Evolutionary conservation across 2,329 filamentous ascomycete genomes (phyloP), one percentile per base, ranked within the genome.

Genomic region (Endoconidiophora laricicola): DNA sequence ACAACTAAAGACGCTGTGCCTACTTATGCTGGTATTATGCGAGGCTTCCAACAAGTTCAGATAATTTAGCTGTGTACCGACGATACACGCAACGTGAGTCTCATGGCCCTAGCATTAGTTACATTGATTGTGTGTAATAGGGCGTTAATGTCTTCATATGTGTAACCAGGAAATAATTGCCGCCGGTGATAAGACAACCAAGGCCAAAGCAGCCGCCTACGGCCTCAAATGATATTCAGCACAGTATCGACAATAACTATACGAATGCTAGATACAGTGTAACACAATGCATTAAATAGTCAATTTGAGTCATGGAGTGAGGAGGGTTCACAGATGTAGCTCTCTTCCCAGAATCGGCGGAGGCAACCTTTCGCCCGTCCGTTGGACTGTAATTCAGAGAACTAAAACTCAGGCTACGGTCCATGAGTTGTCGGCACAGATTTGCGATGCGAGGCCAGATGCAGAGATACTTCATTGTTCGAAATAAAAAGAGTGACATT

Each of bases 71-170:
- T 77, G 71, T 1, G 76, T 76, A 2, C 74, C 77, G 39, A 82
- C 70, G 53, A 76, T 79, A 22, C 78, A 78, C 1, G 76, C 69
- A 20, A 78, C 73, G 59, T 78, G 75, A 1, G 73, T 77, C 22
- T 78, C 77, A 59, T 81, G 76, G 2, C 76, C 76, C 2, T 59
- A 61, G 56, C 74, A 76, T 33, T 33, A 3, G 55, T 72, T 72
- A 57, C 72, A 71, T 2, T 75, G 70, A 2, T 60, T 43, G 55
- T 71, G 71, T 1, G 72, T 69, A 0, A 61, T 53, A 6, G 67
- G 66, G 24, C 36, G 26, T 33, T 46, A 10, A 23, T 33, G 4
- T 66, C 66, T 39, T 58, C 62, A 59, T 71, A 76, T 43, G 63
- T 63, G 50, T 80, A 74, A 10, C 76, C 76, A 18, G 78, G 38